These are phyloP conservation scores for Agapanthus africanus DNA, from an alignment of 106 monocot species.

Conservation along the genomic window DNA sequence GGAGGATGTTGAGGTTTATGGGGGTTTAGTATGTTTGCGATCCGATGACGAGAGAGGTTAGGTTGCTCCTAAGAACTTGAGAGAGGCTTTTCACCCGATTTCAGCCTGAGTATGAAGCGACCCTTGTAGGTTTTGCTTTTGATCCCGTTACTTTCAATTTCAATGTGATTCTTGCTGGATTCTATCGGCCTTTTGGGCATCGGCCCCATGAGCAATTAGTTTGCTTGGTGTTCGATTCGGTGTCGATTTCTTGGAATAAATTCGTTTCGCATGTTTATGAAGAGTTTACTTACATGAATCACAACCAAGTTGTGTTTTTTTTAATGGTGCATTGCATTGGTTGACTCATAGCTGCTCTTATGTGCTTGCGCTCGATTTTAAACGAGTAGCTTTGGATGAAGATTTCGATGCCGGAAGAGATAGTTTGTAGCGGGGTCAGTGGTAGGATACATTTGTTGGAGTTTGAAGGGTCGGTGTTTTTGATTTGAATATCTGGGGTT, in stretches of 20 bases:
- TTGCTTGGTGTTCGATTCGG: slow-evolving; percentile 45
- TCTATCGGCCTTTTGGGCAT: slow-evolving; percentile 44
- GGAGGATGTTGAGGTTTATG: too few species aligned
- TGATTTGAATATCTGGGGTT: slow-evolving; percentile 34
- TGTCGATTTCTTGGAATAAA: slow-evolving; percentile 34
- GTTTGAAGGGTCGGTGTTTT: slow-evolving; percentile 40
- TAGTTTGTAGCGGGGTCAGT: slow-evolving; percentile 5
- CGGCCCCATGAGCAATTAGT: slow-evolving; percentile 32
- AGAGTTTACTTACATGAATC: slow-evolving; percentile 62
- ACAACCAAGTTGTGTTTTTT: slow-evolving; percentile 44
- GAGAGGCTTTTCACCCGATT: slow-evolving; percentile 36
- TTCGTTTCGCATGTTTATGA: slow-evolving; percentile 27
- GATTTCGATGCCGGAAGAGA: slow-evolving; percentile 43
- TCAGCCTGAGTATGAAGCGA: slow-evolving; percentile 55
- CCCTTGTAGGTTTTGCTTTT: slow-evolving; percentile 17
- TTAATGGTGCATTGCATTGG: slow-evolving; percentile 40
- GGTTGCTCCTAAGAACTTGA: slow-evolving; percentile 37
- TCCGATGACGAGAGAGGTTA: slow-evolving; percentile 43
- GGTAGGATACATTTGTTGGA: slow-evolving; percentile 49
- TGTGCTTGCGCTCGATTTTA: slow-evolving; percentile 31
- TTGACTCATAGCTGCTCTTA: slow-evolving; percentile 39
- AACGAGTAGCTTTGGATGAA: slow-evolving; percentile 31
- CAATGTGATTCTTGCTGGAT: slow-evolving; percentile 46
- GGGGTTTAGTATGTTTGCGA: slow-evolving; percentile 61
- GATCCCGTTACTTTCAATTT: slow-evolving; percentile 19